A percentile compares a stretch with the other conserved stretches of the same genome.
Conservation (phyloP, 2,329 filamentous ascomycete genomes). For the Ophiognomonia clavigignenti-juglandacearum region DNA sequence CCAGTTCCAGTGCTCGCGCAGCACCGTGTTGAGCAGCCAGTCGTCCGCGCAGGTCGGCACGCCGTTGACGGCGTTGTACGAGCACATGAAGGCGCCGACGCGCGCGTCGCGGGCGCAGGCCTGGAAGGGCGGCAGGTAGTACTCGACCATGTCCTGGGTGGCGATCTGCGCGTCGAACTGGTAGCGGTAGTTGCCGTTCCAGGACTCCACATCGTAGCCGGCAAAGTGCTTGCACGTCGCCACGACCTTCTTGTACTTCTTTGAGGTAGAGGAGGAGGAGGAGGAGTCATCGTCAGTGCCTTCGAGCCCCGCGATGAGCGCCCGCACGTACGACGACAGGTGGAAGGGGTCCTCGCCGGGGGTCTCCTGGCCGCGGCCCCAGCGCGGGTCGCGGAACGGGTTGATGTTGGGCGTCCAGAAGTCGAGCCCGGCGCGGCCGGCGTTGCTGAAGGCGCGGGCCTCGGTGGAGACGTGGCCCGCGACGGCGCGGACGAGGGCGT, state of each 20-base stretch:
- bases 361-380: conserved; percentile 58
- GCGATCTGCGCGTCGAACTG: conserved; percentile 25
- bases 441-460: conserved; percentile 61
- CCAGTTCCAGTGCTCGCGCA: conserved; percentile 62
- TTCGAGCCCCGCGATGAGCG: conserved; percentile 22
- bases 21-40: conserved; percentile 55
- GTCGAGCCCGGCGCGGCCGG: conserved; percentile 48
- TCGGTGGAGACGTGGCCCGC: conserved; percentile 49
- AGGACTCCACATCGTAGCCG: conserved; percentile 48
- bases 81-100: conserved; percentile 56
- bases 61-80: conserved; percentile 61
- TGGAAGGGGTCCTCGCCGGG: conserved; percentile 30
- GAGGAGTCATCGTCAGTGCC: conserved; percentile 18
- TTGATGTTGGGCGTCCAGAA: conserved; percentile 67
- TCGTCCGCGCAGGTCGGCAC: conserved; percentile 58
- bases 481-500: conserved; percentile 53
- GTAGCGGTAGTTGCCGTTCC: conserved; percentile 20
- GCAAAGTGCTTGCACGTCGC: conserved; percentile 58
- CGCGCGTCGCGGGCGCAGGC: conserved; percentile 54
- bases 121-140: conserved; percentile 63
- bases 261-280: too few species aligned
- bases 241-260: conserved; percentile 32
- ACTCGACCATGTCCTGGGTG: conserved; percentile 61
- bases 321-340: conserved; percentile 21
- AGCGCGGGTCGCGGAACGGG: conserved; percentile 57